These are phyloP conservation scores for Rhodamnia argentea DNA, from an alignment of 345 rosid genomes.

Conservation along the genomic window DNA sequence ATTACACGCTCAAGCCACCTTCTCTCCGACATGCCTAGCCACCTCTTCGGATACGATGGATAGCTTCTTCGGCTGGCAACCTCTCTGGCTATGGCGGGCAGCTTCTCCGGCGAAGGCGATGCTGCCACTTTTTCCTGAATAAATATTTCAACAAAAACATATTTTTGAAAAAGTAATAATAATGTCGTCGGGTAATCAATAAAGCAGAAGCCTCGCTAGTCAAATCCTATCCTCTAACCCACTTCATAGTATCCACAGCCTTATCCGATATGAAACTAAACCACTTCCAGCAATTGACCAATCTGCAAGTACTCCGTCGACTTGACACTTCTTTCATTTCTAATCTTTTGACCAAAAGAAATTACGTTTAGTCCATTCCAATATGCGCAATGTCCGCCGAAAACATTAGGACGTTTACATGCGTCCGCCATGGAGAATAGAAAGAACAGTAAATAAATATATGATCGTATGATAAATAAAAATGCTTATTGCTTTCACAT, in stretches of 20 bases:
- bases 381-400: background rate
- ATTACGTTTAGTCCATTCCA: background rate
- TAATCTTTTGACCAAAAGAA: background rate
- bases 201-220: background rate
- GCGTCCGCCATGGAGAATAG: too few species aligned
- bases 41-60: too few species aligned
- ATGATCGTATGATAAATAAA: too few species aligned
- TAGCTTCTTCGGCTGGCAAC: too few species aligned
- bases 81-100: too few species aligned
- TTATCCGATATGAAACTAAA: background rate
- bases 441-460: background rate
- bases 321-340: background rate
- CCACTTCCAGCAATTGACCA: background rate
- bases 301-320: background rate
- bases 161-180: background rate
- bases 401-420: background rate
- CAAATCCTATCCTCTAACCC: background rate
- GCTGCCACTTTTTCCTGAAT: too few species aligned
- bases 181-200: background rate
- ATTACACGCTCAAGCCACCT: too few species aligned
- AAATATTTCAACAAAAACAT: background rate
- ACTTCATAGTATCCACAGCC: background rate
- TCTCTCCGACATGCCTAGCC: too few species aligned
- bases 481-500: too few species aligned
- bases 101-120: too few species aligned